phyloP scores from a whole-genome alignment of 306 rosid species.

The Trifolium pratense region DNA sequence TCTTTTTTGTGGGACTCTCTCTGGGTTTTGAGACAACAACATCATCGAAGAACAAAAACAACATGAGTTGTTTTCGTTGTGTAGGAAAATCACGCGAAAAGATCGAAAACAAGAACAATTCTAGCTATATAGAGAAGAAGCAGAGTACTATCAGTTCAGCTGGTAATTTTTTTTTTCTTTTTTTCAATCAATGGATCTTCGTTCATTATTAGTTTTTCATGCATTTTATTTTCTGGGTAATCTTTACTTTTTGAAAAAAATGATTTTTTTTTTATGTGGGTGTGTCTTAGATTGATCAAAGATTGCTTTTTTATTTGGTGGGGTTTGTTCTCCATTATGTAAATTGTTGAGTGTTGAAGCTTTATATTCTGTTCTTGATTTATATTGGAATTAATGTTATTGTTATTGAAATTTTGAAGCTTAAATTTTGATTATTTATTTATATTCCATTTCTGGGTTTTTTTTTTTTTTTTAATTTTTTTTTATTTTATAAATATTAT shows the following conservation, averaged over 20 bases:
- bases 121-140: conserved; percentile 41
- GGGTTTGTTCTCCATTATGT: no score
- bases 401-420: neutral
- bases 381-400: no score
- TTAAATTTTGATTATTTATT: conserved; percentile 3
- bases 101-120: conserved; percentile 26
- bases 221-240: neutral
- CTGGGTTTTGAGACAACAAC: conserved; percentile 14
- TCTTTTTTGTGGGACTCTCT: conserved; percentile 23
- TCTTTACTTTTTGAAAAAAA: neutral
- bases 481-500: neutral
- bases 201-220: neutral
- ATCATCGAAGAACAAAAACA: conserved; percentile 39
- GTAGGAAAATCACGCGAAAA: conserved; percentile 50
- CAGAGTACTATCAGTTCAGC: conserved; percentile 42
- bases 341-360: no score
- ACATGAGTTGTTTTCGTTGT: conserved; percentile 87
- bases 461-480: neutral
- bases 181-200: conserved; percentile 9
- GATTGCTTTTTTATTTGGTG: neutral
- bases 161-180: conserved; percentile 44
- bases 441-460: neutral
- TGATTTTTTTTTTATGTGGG: conserved; percentile 29
- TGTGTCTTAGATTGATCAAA: conserved; percentile 32
- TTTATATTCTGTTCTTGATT: no score